phyloP scores from a whole-genome alignment of 2,329 filamentous ascomycete species.

The Colletotrichum coccodes region DNA sequence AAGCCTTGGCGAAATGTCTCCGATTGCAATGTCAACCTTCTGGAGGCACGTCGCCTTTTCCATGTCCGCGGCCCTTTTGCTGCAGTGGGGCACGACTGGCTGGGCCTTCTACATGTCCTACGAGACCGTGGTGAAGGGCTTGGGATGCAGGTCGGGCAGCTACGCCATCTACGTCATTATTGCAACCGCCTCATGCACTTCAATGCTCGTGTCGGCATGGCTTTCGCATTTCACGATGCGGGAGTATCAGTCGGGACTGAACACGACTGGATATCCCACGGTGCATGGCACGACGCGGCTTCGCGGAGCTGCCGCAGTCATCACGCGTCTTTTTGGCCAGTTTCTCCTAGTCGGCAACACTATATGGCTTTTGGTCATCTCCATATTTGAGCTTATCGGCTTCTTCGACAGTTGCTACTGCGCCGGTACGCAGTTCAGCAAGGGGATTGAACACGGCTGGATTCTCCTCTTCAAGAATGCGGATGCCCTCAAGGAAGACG shows the following conservation, averaged over 20 bases:
- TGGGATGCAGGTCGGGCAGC: slow-evolving; percentile 35
- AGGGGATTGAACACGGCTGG: slow-evolving; percentile 26
- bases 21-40: neutral
- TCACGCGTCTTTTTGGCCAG: slow-evolving; percentile 28
- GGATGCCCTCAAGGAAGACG: neutral
- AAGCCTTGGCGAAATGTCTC: neutral
- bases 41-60: slow-evolving; percentile 31
- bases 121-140: slow-evolving; percentile 32
- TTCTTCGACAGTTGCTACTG: slow-evolving; percentile 38
- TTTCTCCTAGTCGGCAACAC: slow-evolving; percentile 30
- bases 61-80: slow-evolving; percentile 9
- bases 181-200: slow-evolving; percentile 21
- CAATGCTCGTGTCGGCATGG: slow-evolving; percentile 30
- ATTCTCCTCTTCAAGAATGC: slow-evolving; percentile 32
- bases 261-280: too few relatives aligned
- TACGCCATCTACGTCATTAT: slow-evolving; percentile 33
- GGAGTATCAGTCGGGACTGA: neutral
- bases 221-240: neutral
- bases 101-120: slow-evolving; percentile 33
- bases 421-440: slow-evolving; percentile 28
- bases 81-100: slow-evolving; percentile 35
- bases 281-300: neutral
- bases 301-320: slow-evolving; percentile 33
- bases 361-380: slow-evolving; percentile 33
- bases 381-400: slow-evolving; percentile 35